These are phyloP conservation scores for Alternaria longipes DNA, from an alignment of 2,329 filamentous ascomycete species.

Conservation along the genomic window DNA sequence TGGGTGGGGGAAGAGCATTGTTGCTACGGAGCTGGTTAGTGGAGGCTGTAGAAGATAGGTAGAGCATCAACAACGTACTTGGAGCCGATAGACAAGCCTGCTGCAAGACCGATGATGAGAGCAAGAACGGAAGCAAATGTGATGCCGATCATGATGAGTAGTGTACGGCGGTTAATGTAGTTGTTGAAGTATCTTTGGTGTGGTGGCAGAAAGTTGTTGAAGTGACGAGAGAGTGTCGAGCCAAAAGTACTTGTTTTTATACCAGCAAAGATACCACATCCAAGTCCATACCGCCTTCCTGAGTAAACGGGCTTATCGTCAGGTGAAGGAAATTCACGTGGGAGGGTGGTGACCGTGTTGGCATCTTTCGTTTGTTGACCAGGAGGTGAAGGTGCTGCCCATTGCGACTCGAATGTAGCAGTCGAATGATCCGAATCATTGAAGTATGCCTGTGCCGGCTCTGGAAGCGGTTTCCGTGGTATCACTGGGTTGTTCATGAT, in stretches of 20 bases:
- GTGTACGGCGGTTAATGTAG: slow-evolving; percentile 47
- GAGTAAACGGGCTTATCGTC: slow-evolving; percentile 3
- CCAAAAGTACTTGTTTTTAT: slow-evolving; percentile 17
- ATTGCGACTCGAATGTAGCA: not conserved
- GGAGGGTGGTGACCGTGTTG: not conserved
- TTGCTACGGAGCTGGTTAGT: slow-evolving; percentile 31
- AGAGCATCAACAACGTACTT: slow-evolving; percentile 17
- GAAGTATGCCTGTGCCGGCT: slow-evolving; percentile 31
- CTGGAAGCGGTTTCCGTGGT: slow-evolving; percentile 33
- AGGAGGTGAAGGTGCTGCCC: not conserved
- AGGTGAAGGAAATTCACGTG: not conserved
- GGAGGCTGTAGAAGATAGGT: not conserved
- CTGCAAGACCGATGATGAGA: slow-evolving; percentile 55
- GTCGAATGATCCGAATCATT: slow-evolving; percentile 21
- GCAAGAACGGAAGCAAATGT: slow-evolving; percentile 48
- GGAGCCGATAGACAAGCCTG: slow-evolving; percentile 44
- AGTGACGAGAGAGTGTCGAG: slow-evolving; percentile 42
- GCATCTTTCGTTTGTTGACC: slow-evolving; percentile 10
- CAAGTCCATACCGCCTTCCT: slow-evolving; percentile 14
- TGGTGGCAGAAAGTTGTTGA: slow-evolving; percentile 50
- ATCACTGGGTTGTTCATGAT: slow-evolving; percentile 33
- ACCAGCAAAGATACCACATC: slow-evolving; percentile 14
- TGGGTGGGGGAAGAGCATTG: slow-evolving; percentile 62
- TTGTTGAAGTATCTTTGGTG: slow-evolving; percentile 53
- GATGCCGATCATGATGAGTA: slow-evolving; percentile 48